Evolutionary conservation across 176 grass and related monocot species (phyloP).

Genomic region (Cenchrus fungigraminus): DNA sequence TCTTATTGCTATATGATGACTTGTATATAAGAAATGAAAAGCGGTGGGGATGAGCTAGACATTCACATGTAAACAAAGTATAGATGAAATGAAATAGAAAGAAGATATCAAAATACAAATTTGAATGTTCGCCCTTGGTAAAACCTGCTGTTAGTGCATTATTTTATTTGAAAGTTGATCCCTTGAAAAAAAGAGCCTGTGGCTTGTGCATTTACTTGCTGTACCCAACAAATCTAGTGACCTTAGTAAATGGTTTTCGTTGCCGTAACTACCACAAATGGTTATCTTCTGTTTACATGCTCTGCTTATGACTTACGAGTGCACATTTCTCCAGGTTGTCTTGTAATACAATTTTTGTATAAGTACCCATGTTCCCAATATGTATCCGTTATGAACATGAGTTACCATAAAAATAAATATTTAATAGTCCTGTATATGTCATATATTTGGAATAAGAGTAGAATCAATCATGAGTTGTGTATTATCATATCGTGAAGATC

Average conservation of each 20-base stretch:
- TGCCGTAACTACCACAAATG: not conserved
- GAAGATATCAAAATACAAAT: not conserved
- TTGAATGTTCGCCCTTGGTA: not conserved
- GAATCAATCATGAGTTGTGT: not conserved
- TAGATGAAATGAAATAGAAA: not conserved
- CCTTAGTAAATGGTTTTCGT: not conserved
- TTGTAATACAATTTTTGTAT: constrained; percentile 15
- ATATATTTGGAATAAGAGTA: not conserved
- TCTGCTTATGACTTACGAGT: constrained; percentile 32
- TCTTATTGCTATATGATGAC: not conserved
- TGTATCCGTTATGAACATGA: not conserved
- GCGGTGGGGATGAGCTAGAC: not conserved
- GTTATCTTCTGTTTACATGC: not conserved
- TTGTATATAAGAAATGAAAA: not conserved
- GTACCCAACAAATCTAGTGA: not conserved
- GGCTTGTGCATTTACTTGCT: not conserved
- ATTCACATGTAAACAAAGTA: not conserved
- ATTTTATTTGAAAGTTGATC: not conserved
- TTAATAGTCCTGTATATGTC: not conserved
- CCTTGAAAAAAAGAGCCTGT: not conserved
- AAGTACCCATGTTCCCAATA: not conserved
- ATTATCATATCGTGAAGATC: not conserved
- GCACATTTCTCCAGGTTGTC: not conserved
- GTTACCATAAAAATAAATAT: not conserved
- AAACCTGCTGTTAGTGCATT: constrained; percentile 2